Percentiles rank a stretch among this genome's conserved stretches.
phyloP scores from a whole-genome alignment of 768 basidiomycete species.

The Boletales sp. region DNA sequence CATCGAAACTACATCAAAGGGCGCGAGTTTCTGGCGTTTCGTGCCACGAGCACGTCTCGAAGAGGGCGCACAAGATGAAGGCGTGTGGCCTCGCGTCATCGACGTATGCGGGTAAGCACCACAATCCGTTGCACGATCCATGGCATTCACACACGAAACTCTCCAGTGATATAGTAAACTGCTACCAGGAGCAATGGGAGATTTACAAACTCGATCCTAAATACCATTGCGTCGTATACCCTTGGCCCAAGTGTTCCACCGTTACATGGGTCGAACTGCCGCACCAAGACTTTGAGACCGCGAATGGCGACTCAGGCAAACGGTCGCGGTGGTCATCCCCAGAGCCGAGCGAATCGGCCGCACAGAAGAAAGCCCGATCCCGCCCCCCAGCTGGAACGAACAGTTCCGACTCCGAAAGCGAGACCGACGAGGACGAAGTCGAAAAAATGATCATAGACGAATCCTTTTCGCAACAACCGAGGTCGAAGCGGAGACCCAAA shows the following conservation, averaged over 20 bases:
- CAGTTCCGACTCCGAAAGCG: conserved; percentile 17
- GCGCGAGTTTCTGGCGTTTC: conserved; percentile 66
- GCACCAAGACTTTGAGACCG: conserved; percentile 4
- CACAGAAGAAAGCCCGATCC: conserved; percentile 28
- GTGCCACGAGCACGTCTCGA: conserved; percentile 66
- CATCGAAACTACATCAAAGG: conserved; percentile 59
- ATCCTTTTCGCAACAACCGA: conserved; percentile 16
- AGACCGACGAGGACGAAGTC: conserved; percentile 45
- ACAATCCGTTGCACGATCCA: conserved; percentile 1
- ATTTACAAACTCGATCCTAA: conserved; percentile 76
- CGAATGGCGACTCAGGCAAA: conserved; percentile 19
- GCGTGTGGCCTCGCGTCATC: conserved; percentile 64
- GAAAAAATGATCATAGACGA: conserved; percentile 49
- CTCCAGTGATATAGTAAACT: conserved; percentile 44
- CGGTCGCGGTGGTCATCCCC: conserved; percentile 27
- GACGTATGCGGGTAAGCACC: conserved; percentile 64
- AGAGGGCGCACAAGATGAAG: conserved; percentile 60
- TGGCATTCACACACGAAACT: conserved; percentile 11
- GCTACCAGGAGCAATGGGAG: conserved; percentile 80
- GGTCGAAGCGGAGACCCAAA: conserved; percentile 13
- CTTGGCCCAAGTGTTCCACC: conserved; percentile 33
- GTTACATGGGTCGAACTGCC: conserved; percentile 18
- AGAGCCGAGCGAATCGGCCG: conserved; percentile 9
- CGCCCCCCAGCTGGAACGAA: conserved; percentile 13
- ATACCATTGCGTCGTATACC: conserved; percentile 63